Conservation (phyloP, 2,329 filamentous ascomycete species). For the Westerdykella sp. region DNA sequence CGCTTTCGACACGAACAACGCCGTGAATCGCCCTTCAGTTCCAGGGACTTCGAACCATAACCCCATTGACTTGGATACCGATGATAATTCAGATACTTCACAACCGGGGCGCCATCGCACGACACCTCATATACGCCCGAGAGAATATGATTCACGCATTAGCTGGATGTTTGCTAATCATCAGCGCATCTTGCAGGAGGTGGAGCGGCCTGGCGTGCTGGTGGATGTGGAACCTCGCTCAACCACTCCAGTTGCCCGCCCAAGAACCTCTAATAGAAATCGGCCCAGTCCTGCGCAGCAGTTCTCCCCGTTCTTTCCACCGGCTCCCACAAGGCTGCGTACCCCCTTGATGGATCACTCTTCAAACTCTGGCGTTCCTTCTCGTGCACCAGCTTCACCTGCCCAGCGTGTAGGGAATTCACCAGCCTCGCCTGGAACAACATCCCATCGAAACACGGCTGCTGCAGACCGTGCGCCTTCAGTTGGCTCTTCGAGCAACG, state of each 20-base stretch:
- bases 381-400: conserved; percentile 26
- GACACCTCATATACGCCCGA: conserved; percentile 19
- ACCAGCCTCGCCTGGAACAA: conserved; percentile 14
- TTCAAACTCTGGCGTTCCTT: conserved; percentile 15
- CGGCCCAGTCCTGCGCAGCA: conserved; percentile 31
- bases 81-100: conserved; percentile 38
- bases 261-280: conserved; percentile 36
- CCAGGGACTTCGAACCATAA: conserved; percentile 16
- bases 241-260: conserved; percentile 35
- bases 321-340: conserved; percentile 25
- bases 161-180: conserved; percentile 40
- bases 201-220: conserved; percentile 25
- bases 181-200: conserved; percentile 33
- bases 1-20: conserved; percentile 13
- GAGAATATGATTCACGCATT: conserved; percentile 38
- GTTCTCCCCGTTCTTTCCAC: conserved; percentile 32
- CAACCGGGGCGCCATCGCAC: conserved; percentile 21
- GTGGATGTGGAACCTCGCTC: conserved; percentile 35
- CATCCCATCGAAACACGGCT: conserved; percentile 9
- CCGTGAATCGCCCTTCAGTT: conserved; percentile 11
- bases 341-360: conserved; percentile 28
- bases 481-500: conserved; percentile 23
- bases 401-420: conserved; percentile 22
- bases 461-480: conserved; percentile 24
- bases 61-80: conserved; percentile 29